phyloP scores from a whole-genome alignment of 495 filamentous ascomycete species.

The Hypoxylon lienhwacheense region DNA sequence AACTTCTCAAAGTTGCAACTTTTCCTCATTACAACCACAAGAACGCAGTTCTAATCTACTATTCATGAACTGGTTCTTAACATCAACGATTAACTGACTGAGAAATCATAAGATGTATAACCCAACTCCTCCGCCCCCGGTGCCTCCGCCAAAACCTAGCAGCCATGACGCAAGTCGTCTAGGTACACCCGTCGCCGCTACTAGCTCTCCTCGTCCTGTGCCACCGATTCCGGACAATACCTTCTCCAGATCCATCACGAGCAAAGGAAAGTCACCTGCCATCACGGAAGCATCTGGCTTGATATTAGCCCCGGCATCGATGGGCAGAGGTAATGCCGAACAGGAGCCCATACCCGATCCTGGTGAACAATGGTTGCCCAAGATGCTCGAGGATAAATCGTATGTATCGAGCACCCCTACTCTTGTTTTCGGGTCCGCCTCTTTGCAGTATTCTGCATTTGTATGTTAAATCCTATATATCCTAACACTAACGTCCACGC shows the following conservation, averaged over 20 bases:
- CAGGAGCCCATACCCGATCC: conserved; percentile 47
- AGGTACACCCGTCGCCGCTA: conserved; percentile 55
- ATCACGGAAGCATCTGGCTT: conserved; percentile 28
- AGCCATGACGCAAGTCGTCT: conserved; percentile 69
- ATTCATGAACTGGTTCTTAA: too few species aligned
- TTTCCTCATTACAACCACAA: not conserved
- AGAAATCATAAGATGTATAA: conserved; percentile 30
- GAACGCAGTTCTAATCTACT: too few species aligned
- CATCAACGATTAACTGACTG: not conserved
- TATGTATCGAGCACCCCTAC: conserved; percentile 41
- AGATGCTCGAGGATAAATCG: conserved; percentile 73
- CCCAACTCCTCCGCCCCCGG: conserved; percentile 56
- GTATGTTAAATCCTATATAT: too few species aligned
- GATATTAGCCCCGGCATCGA: conserved; percentile 23
- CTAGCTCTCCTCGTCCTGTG: conserved; percentile 47
- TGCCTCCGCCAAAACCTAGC: conserved; percentile 71
- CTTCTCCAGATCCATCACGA: conserved; percentile 7
- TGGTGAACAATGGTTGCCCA: conserved; percentile 67
- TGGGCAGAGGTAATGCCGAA: not conserved
- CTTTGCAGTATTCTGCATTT: too few species aligned
- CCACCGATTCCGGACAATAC: conserved; percentile 42
- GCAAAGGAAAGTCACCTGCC: conserved; percentile 4
- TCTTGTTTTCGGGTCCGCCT: not conserved
- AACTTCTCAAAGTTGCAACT: too few species aligned
- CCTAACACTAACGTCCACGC: conserved; percentile 18